Evolutionary conservation across 768 basidiomycete genomes (phyloP), one percentile per base, ranked within the genome.

Genomic region (Cystofilobasidium bisporidii): DNA sequence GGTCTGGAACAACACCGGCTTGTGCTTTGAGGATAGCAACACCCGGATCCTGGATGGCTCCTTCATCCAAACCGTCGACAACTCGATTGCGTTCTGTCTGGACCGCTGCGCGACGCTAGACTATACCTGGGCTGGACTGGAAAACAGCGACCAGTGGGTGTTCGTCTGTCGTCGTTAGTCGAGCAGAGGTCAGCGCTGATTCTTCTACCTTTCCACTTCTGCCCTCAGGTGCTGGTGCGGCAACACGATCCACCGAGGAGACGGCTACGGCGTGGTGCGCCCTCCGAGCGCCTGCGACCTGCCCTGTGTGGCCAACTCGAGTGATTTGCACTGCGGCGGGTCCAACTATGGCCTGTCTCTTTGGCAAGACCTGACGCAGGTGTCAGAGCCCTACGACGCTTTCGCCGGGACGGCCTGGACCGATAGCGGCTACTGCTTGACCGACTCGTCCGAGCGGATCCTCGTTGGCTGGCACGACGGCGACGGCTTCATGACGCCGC

Each of bases 71-170:
- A 57, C 63, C 3, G 24, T 17, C 10, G 53, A 53, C 38, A 56
- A 57, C 40, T 20, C 53, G 33, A 30, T 64, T 40, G 53, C 30
- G 14, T 64, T 18, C 55, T 64, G 63, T 40, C 53, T 55, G 3
- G 30, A 20, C 26, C 24, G 38, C 1, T 64, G 63, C 28, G 32
- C 36, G 1, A 12, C 14, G 0, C 53, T 64, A 1, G 48, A 64
- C 33, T 64, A 43, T 40, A 15, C 53, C 38, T 64, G 30, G 11
- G 63, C 63, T 12, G 63, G 63, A 17, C 14, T 64, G 9, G 63
- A 64, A 28, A 64, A 41, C 41, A 26, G 17, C 22, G 32, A 20
- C 20, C 22, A 33, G 26, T 3, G 5, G 1, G n/a, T 53, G 30
- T n/a, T n/a, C n/a, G n/a, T n/a, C n/a, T n/a, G n/a, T n/a, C n/a